Evolutionary conservation across 1,284 basidiomycete genomes (phyloP), one percentile per base, ranked within the genome.

Genomic region (Sanghuangporus sanghuang): DNA sequence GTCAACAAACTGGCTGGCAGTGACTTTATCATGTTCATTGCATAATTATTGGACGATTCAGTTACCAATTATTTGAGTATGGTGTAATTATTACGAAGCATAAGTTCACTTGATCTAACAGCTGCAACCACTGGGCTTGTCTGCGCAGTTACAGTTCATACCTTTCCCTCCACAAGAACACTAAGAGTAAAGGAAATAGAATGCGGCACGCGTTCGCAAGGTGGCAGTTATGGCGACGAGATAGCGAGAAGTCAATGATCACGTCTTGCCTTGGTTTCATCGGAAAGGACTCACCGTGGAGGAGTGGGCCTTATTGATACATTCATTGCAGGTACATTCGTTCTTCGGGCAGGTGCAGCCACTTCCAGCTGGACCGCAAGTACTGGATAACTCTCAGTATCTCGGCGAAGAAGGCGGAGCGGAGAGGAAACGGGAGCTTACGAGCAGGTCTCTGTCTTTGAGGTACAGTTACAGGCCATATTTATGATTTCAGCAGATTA

Each of bases 311-410:
- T 63, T 63, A 6, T 63, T 63, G 6, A 27, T 5, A 48, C 62
- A 63, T 11, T 38, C 42, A 6, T 23, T n/a, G 52, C 62, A 63
- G 12, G 40, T 50, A 32, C 62, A 63, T 46, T 63, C 48, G 48
- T 63, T 63, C 48, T 49, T 59, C 5, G 18, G 23, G 46, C 62
- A 63, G 23, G 14, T 52, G 23, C 62, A 63, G 27, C 57, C 57
- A 7, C 16, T 36, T 14, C 55, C 57, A 39, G 18, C 27, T 23
- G 61, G 42, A 1, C 48, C 48, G 44, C 62, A 63, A n/a, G 54
- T 12, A 8, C 62, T 63, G 57, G 16, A n/a, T 8, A 23, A 23
- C 27, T 27, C 27, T 27, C 27, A 48, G 23, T 46, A 18, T 46
- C 35, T 23, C 16, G 38, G 9, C 39, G 44, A 42, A 27, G 8